Percentiles rank a stretch among this genome's conserved stretches.
Evolutionary conservation across 306 rosid genomes (phyloP).

Genomic region (Casuarina cunninghamiana): DNA sequence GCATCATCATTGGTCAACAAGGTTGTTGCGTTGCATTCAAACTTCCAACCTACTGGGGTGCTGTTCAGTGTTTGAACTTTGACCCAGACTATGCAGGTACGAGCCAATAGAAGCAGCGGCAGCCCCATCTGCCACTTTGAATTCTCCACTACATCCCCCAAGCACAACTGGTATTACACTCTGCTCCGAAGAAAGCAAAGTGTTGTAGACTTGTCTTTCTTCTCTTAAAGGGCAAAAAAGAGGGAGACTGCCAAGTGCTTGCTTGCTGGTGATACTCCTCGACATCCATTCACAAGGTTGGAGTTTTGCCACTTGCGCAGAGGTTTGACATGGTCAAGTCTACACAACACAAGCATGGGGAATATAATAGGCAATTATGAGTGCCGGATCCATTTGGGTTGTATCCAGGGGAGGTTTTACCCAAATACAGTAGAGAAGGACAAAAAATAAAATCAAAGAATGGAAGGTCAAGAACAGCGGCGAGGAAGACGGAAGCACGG

Average conservation of each 20-base stretch:
- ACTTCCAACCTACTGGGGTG: background rate
- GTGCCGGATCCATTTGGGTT: background rate
- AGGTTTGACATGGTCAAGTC: background rate
- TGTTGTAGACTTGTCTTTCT: background rate
- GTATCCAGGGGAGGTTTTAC: conserved; percentile 18
- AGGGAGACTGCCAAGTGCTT: too few species aligned
- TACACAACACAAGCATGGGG: background rate
- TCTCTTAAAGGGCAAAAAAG: background rate
- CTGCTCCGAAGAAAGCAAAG: background rate
- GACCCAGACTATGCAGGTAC: background rate
- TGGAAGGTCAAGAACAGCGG: conserved; percentile 44
- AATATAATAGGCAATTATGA: background rate
- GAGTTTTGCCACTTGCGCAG: too few species aligned
- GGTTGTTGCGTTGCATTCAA: background rate
- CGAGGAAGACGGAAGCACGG: conserved; percentile 3
- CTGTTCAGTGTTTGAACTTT: conserved; percentile 9
- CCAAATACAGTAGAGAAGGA: background rate
- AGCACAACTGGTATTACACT: background rate
- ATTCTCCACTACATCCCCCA: background rate
- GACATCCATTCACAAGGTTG: too few species aligned
- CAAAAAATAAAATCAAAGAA: conserved; percentile 1
- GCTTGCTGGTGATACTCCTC: too few species aligned
- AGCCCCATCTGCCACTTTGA: background rate
- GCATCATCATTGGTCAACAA: background rate
- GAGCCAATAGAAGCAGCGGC: background rate